Evolutionary conservation across 768 basidiomycete species (phyloP).

Genomic region (Naganishia antarctica): DNA sequence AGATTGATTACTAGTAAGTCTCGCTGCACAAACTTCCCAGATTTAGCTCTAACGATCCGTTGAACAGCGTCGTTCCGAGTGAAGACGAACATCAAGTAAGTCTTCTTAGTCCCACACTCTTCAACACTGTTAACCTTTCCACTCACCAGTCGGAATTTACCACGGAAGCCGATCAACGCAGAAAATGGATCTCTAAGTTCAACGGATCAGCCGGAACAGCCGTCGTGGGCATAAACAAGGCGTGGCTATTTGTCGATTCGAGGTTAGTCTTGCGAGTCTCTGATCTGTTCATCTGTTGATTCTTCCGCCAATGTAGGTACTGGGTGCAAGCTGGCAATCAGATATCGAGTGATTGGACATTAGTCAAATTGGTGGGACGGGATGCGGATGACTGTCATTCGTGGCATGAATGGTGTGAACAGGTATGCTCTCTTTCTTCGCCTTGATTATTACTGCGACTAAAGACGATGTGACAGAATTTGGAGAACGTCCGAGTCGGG

Average conservation of each 20-base stretch:
- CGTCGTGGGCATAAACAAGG: conserved; percentile 30
- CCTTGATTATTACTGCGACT: background rate
- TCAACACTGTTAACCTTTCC: background rate
- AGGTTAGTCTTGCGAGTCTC: background rate
- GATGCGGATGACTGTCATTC: conserved; percentile 29
- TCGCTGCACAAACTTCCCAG: background rate
- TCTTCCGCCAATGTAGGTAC: too few species aligned
- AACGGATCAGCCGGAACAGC: conserved; percentile 45
- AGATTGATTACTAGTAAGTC: conserved; percentile 47
- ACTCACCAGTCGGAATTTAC: conserved; percentile 39
- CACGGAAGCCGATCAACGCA: conserved; percentile 37
- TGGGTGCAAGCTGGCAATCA: conserved; percentile 46
- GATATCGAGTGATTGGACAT: conserved; percentile 36
- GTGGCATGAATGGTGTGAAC: conserved; percentile 38
- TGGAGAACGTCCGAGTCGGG: conserved; percentile 37
- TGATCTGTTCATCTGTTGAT: too few species aligned
- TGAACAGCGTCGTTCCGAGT: conserved; percentile 39
- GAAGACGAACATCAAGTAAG: conserved; percentile 45
- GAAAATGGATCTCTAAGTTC: conserved; percentile 42
- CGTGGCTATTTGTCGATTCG: conserved; percentile 44
- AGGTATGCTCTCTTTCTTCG: conserved; percentile 27
- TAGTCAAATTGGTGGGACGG: conserved; percentile 33
- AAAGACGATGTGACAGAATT: conserved; percentile 27
- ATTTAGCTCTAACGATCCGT: background rate
- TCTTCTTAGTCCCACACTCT: background rate